A percentile compares a stretch with the other conserved stretches of the same genome.
phyloP scores from a whole-genome alignment of 345 rosid species.

The Odontarrhena argentea region DNA sequence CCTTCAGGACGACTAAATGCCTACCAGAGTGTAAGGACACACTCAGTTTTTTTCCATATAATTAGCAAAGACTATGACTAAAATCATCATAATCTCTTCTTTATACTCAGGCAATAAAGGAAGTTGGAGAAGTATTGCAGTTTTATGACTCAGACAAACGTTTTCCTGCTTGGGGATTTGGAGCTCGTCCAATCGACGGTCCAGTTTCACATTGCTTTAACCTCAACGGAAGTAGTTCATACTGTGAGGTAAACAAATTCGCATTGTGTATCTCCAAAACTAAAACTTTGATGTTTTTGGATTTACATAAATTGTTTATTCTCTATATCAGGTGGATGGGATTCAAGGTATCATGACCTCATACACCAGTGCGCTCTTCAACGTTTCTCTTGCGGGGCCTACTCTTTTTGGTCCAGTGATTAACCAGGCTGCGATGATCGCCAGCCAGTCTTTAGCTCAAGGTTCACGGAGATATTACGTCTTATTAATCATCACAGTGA shows the following conservation, averaged over 20 bases:
- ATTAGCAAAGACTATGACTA: conserved; percentile 21
- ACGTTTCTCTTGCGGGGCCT: conserved; percentile 95
- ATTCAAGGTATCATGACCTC: conserved; percentile 84
- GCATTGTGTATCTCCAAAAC: not conserved
- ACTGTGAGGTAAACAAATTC: conserved; percentile 64
- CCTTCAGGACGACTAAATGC: conserved; percentile 68
- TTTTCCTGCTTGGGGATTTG: conserved; percentile 97
- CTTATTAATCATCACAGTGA: conserved; percentile 88
- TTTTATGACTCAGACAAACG: conserved; percentile 85
- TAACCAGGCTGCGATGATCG: conserved; percentile 65
- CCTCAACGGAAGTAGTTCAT: conserved; percentile 76
- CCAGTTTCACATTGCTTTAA: conserved; percentile 94
- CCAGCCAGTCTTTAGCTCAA: conserved; percentile 70
- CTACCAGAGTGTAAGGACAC: conserved; percentile 63
- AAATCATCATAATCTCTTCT: conserved; percentile 13
- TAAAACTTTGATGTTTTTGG: not conserved
- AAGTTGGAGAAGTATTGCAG: conserved; percentile 88
- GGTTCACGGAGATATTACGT: conserved; percentile 65
- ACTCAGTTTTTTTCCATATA: not conserved
- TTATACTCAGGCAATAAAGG: conserved; percentile 67
- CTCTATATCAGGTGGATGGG: conserved; percentile 74
- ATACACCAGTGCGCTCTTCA: conserved; percentile 76
- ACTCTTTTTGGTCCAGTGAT: conserved; percentile 93
- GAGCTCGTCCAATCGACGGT: conserved; percentile 93
- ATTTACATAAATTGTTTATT: not conserved